phyloP scores from a whole-genome alignment of 345 rosid species.

The Garcia nutans region DNA sequence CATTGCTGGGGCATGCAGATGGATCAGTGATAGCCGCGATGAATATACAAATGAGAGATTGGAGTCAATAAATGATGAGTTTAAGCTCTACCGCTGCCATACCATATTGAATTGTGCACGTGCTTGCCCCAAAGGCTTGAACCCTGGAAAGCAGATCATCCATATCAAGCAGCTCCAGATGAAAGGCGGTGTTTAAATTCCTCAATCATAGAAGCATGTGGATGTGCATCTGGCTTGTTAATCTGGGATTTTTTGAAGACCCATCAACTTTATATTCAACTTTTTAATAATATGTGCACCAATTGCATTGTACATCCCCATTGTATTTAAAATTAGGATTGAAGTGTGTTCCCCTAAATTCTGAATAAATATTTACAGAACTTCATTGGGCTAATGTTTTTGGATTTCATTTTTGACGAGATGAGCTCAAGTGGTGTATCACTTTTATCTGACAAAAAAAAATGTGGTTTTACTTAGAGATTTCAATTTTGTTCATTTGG shows the following conservation, averaged over 20 bases:
- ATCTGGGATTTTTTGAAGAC: background rate
- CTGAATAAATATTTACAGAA: constrained; percentile 5
- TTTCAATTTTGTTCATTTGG: background rate
- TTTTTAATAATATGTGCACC: constrained; percentile 13
- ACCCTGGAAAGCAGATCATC: constrained; percentile 86
- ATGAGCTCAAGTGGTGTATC: no score
- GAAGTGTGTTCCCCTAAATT: background rate
- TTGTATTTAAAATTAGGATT: constrained; percentile 11
- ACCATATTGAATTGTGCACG: constrained; percentile 94
- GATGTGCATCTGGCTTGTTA: constrained; percentile 15
- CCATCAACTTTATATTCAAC: background rate
- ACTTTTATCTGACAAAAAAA: background rate
- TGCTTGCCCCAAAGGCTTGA: constrained; percentile 97
- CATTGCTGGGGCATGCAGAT: constrained; percentile 49
- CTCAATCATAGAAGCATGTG: background rate
- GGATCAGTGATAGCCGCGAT: constrained; percentile 97
- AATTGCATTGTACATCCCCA: constrained; percentile 6
- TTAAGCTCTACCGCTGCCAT: constrained; percentile 94
- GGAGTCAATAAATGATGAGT: constrained; percentile 84
- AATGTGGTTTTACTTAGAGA: background rate
- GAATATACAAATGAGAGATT: constrained; percentile 81
- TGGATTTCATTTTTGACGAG: background rate
- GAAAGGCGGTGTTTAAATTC: constrained; percentile 16
- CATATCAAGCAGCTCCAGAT: constrained; percentile 79
- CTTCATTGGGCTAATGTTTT: background rate